A percentile compares a stretch with the other conserved stretches of the same genome.
phyloP scores from a whole-genome alignment of 1,284 basidiomycete species.

The Earliella scabrosa region DNA sequence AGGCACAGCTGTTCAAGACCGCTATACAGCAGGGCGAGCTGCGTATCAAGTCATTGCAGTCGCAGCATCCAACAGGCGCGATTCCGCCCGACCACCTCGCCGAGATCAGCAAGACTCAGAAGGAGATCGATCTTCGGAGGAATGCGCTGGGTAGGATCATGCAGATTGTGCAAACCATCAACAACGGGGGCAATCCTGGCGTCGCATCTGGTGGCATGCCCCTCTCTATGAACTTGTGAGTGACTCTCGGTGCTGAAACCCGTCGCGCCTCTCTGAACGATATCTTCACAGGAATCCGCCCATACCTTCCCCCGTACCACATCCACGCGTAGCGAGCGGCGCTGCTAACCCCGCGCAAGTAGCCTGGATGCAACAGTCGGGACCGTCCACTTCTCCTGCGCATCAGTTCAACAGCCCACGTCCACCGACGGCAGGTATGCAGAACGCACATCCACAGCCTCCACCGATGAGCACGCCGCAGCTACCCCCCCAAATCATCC shows the following conservation, averaged over 20 bases:
- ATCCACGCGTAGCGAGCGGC: conserved; percentile 12
- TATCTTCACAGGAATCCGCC: conserved; percentile 6
- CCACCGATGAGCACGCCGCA: conserved; percentile 23
- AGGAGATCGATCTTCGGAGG: conserved; percentile 11
- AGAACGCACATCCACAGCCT: conserved; percentile 14
- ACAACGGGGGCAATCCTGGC: not conserved
- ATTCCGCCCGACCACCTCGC: conserved; percentile 3
- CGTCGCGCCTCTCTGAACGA: not conserved
- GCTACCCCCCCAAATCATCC: conserved; percentile 18
- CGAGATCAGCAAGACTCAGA: conserved; percentile 17
- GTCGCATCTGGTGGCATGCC: not conserved
- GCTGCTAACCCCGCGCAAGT: conserved; percentile 15
- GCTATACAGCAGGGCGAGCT: conserved; percentile 7
- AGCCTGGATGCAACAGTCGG: conserved; percentile 20
- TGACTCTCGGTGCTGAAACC: not conserved
- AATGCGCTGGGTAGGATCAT: conserved; percentile 1
- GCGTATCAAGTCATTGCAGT: conserved; percentile 10
- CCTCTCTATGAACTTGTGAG: conserved; percentile 16
- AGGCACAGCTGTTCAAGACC: conserved; percentile 4
- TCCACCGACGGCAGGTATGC: conserved; percentile 7
- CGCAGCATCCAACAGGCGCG: not conserved
- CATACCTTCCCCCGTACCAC: conserved; percentile 15
- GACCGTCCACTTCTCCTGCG: conserved; percentile 5
- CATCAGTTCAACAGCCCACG: conserved; percentile 21
- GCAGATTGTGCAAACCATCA: not conserved